These are phyloP conservation scores for Paraphoma sp. DNA, from an alignment of 2,329 filamentous ascomycete species.

Conservation along the genomic window DNA sequence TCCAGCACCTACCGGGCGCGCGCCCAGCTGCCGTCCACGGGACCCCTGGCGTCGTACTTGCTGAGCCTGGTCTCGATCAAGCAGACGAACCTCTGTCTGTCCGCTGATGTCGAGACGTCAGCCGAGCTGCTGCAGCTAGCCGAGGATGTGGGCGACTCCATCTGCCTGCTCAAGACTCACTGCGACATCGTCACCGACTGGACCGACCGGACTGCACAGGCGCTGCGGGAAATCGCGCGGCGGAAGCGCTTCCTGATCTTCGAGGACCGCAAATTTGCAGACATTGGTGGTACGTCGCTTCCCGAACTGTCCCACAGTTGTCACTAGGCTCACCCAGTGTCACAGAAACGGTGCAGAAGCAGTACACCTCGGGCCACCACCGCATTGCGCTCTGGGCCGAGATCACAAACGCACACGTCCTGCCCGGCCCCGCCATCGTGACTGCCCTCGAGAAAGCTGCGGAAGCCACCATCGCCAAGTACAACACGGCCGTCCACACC, in stretches of 20 bases:
- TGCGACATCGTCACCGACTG: constrained; percentile 69
- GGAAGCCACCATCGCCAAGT: constrained; percentile 53
- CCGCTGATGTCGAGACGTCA: constrained; percentile 64
- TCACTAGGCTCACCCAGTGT: constrained; percentile 15
- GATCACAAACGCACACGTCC: constrained; percentile 60
- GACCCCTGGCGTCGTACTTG: constrained; percentile 56
- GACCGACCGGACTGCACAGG: constrained; percentile 60
- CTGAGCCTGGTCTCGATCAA: constrained; percentile 58
- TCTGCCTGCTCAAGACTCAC: constrained; percentile 67
- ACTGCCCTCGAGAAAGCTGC: constrained; percentile 59
- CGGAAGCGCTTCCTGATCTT: constrained; percentile 61
- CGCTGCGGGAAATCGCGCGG: constrained; percentile 55
- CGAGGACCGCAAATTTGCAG: constrained; percentile 63
- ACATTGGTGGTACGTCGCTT: constrained; percentile 59
- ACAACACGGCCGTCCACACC: constrained; percentile 60
- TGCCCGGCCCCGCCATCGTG: constrained; percentile 60
- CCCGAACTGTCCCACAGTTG: constrained; percentile 1
- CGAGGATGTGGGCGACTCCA: constrained; percentile 65
- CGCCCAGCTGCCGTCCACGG: constrained; percentile 50
- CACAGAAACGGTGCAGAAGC: constrained; percentile 61
- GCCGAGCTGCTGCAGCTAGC: constrained; percentile 62
- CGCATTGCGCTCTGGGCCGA: constrained; percentile 60
- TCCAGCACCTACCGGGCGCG: constrained; percentile 55
- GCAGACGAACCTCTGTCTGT: constrained; percentile 61
- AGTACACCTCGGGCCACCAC: constrained; percentile 60